phyloP scores from a whole-genome alignment of 2,329 filamentous ascomycete species.

The Rutstroemia sp. region DNA sequence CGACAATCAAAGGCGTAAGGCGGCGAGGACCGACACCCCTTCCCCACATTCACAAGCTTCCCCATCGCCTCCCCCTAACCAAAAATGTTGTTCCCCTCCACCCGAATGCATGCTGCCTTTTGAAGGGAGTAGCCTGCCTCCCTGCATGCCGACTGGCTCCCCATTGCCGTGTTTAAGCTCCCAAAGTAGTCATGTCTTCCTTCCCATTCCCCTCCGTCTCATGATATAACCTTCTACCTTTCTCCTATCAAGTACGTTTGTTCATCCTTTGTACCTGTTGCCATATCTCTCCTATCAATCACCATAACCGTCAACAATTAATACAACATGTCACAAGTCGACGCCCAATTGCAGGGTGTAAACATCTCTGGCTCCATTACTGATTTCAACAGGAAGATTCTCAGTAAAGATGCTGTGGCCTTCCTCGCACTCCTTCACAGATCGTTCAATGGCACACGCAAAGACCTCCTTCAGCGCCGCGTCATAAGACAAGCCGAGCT shows the following conservation, averaged over 20 bases:
- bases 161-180: slow-evolving; percentile 3
- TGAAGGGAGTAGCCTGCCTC: not conserved
- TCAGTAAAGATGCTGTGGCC: slow-evolving; percentile 80
- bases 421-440: slow-evolving; percentile 94
- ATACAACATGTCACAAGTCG: slow-evolving; percentile 55
- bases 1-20: not conserved
- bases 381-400: slow-evolving; percentile 78
- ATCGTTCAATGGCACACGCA: slow-evolving; percentile 85
- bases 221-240: not conserved
- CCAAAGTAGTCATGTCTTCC: slow-evolving; percentile 1
- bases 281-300: not conserved
- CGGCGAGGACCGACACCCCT: slow-evolving; percentile 3
- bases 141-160: slow-evolving; percentile 1
- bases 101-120: slow-evolving; percentile 7
- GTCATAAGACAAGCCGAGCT: slow-evolving; percentile 84
- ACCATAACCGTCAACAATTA: not conserved
- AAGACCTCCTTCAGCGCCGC: slow-evolving; percentile 80
- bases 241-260: not conserved
- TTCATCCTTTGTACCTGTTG: not conserved
- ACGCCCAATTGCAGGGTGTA: slow-evolving; percentile 80
- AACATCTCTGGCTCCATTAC: slow-evolving; percentile 74
- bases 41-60: slow-evolving; percentile 11
- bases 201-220: not conserved
- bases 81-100: slow-evolving; percentile 4
- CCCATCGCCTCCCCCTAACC: not conserved